Conservation (phyloP, 805 yeast species). For the Monosporozyma aerobia region DNA sequence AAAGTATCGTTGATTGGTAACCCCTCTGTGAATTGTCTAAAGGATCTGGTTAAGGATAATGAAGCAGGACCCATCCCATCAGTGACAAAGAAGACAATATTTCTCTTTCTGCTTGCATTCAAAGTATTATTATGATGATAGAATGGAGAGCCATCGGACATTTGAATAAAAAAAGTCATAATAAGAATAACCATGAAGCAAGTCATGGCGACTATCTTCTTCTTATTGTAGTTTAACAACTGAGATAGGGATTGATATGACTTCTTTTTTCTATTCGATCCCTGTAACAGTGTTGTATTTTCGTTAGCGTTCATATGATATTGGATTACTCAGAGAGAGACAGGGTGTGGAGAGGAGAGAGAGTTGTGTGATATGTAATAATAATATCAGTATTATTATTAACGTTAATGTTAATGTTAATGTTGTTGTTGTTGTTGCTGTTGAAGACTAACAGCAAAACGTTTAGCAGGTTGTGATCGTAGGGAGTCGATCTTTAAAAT, state of each 20-base stretch:
- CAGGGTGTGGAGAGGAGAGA: not conserved
- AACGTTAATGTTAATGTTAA: not conserved
- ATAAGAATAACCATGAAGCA: conserved; percentile 1
- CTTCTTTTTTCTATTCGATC: not conserved
- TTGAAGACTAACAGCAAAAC: not conserved
- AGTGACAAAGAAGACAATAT: conserved; percentile 78
- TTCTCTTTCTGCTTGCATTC: conserved; percentile 39
- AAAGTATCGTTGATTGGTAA: conserved; percentile 42
- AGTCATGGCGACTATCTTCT: not conserved
- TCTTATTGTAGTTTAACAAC: not conserved
- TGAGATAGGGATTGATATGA: not conserved
- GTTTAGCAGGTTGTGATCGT: not conserved
- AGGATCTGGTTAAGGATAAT: conserved; percentile 68
- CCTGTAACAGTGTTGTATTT: not conserved
- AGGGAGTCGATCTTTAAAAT: not conserved
- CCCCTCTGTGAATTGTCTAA: conserved; percentile 41
- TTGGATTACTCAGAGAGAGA: not conserved
- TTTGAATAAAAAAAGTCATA: not conserved
- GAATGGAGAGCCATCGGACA: not conserved
- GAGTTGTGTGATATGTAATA: not conserved
- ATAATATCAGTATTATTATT: not conserved
- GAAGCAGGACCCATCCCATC: conserved; percentile 97
- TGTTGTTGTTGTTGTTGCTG: not conserved
- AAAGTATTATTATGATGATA: not conserved
- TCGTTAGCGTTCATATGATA: not conserved